Conservation (phyloP, 306 rosid genomes). For the Styphnolobium japonicum region DNA sequence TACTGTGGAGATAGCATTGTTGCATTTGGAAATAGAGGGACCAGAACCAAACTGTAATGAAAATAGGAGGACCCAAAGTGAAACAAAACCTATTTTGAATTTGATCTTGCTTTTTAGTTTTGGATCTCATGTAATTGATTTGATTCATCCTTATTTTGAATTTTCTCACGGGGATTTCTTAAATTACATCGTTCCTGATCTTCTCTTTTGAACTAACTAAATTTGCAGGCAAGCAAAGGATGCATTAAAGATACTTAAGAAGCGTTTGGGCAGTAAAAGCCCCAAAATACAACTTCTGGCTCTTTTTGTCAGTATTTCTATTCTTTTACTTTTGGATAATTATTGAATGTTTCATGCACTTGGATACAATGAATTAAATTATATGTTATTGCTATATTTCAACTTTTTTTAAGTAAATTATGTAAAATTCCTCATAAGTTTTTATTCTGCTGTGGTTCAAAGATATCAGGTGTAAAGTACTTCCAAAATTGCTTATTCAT, state of each 20-base stretch:
- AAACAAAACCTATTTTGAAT: background rate
- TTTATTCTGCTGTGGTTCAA: conserved; percentile 9
- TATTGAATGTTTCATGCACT: conserved; percentile 3
- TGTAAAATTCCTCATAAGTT: background rate
- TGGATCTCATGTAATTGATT: conserved; percentile 18
- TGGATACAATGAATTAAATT: background rate
- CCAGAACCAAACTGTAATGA: background rate
- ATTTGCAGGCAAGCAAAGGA: conserved; percentile 93
- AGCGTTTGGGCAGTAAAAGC: conserved; percentile 74
- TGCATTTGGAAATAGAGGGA: background rate
- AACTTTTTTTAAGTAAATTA: background rate
- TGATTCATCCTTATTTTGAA: background rate
- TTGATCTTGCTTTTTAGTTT: conserved; percentile 12
- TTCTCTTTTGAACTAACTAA: conserved; percentile 18
- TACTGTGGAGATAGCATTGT: background rate
- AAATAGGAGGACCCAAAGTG: background rate
- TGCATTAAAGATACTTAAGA: conserved; percentile 88
- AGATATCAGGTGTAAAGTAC: background rate
- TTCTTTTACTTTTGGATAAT: conserved; percentile 22
- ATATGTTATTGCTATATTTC: background rate
- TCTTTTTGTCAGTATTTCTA: conserved; percentile 75
- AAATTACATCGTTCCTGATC: conserved; percentile 16
- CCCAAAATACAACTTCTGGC: conserved; percentile 85
- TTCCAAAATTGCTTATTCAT: background rate
- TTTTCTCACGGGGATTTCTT: background rate